Conservation (phyloP, 2,329 filamentous ascomycete species). For the Fusarium foetens region DNA sequence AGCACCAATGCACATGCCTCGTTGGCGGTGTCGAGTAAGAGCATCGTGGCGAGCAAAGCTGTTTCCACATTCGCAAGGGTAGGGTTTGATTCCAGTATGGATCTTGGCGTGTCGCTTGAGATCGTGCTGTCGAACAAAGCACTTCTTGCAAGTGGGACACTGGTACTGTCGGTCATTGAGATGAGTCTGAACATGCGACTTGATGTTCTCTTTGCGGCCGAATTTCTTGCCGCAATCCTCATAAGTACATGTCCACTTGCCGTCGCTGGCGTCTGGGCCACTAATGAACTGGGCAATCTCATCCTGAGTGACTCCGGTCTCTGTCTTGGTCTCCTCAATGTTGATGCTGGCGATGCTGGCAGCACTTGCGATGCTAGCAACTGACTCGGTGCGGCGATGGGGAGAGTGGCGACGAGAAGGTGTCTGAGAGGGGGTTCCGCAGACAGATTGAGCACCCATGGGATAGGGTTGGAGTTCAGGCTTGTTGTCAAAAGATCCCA, state of each 20-base stretch:
- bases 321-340: slow-evolving; percentile 72
- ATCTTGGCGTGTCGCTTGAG: slow-evolving; percentile 98
- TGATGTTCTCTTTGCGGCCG: slow-evolving; percentile 98
- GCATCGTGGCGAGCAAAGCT: slow-evolving; percentile 96
- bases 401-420: slow-evolving; percentile 44
- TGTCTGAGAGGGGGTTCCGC: slow-evolving; percentile 26
- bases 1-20: slow-evolving; percentile 95
- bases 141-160: slow-evolving; percentile 92
- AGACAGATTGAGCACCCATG: slow-evolving; percentile 33
- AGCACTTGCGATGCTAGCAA: slow-evolving; percentile 67
- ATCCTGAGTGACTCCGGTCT: slow-evolving; percentile 87
- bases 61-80: slow-evolving; percentile 93
- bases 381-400: slow-evolving; percentile 68
- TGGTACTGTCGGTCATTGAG: slow-evolving; percentile 95
- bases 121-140: slow-evolving; percentile 96
- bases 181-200: slow-evolving; percentile 97
- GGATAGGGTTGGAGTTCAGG: slow-evolving; percentile 52
- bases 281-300: slow-evolving; percentile 82
- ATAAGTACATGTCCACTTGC: slow-evolving; percentile 82
- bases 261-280: slow-evolving; percentile 76
- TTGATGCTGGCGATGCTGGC: slow-evolving; percentile 71
- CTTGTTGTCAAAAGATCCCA: slow-evolving; percentile 56
- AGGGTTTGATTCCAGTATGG: slow-evolving; percentile 94
- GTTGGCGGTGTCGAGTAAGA: slow-evolving; percentile 90
- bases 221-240: slow-evolving; percentile 88